Evolutionary conservation across 257 asterid species (phyloP).

Genomic region (Salvia splendens): DNA sequence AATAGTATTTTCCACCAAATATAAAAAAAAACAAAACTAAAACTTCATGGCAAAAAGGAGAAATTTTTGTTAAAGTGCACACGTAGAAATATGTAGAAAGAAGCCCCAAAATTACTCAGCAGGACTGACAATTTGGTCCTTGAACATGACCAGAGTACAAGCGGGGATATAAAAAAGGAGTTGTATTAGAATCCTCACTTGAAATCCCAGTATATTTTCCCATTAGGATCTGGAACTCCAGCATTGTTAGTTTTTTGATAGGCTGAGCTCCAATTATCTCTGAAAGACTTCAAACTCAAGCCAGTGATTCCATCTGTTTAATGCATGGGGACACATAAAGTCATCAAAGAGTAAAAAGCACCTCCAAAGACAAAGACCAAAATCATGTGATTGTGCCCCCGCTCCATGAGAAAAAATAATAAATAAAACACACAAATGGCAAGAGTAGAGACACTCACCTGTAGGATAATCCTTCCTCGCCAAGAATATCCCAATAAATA

Average conservation of each 20-base stretch:
- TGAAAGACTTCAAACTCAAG: slow-evolving; percentile 75
- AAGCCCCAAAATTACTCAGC: slow-evolving; percentile 17
- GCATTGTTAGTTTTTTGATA: slow-evolving; percentile 92
- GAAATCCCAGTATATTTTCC: slow-evolving; percentile 82
- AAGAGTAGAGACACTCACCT: slow-evolving; percentile 47
- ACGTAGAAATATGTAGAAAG: slow-evolving; percentile 14
- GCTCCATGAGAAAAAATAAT: not conserved
- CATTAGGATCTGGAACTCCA: slow-evolving; percentile 95
- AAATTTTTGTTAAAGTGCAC: not conserved
- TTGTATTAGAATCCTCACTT: slow-evolving; percentile 58
- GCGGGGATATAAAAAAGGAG: slow-evolving; percentile 23
- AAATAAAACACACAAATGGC: slow-evolving; percentile 19
- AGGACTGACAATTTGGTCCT: slow-evolving; percentile 24
- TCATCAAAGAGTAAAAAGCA: slow-evolving; percentile 29
- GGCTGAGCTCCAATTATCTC: slow-evolving; percentile 75
- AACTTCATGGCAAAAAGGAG: not conserved
- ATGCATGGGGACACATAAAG: slow-evolving; percentile 35
- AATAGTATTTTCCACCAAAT: not conserved
- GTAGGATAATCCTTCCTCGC: slow-evolving; percentile 73
- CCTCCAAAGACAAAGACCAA: not conserved
- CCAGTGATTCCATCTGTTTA: slow-evolving; percentile 91
- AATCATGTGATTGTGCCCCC: slow-evolving; percentile 1
- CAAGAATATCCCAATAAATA: slow-evolving; percentile 78
- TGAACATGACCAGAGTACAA: slow-evolving; percentile 16
- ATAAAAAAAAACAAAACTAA: slow-evolving; percentile 14